phyloP scores from a whole-genome alignment of 805 yeast species.

The Metschnikowia lunata region DNA sequence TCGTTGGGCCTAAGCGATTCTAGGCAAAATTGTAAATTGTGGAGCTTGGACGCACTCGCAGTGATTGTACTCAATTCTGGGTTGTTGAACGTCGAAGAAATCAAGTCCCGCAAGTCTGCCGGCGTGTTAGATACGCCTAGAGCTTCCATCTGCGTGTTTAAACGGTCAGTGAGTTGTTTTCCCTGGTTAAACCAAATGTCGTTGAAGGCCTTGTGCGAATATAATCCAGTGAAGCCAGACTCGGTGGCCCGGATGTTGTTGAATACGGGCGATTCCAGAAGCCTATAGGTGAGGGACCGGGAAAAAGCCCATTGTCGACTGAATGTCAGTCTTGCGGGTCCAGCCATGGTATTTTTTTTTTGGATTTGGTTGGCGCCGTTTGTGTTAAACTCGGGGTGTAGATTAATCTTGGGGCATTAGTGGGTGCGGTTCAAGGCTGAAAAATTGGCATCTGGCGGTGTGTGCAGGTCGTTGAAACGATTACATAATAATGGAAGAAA shows the following conservation, averaged over 20 bases:
- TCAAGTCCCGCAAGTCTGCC: conserved; percentile 27
- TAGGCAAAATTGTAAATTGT: conserved; percentile 46
- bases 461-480: background rate
- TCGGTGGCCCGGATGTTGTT: conserved; percentile 24
- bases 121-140: conserved; percentile 26
- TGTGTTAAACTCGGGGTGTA: too few relatives aligned
- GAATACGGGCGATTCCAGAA: conserved; percentile 30
- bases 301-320: background rate
- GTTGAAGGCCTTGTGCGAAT: conserved; percentile 43
- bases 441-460: background rate
- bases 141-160: conserved; percentile 35
- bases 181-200: conserved; percentile 50
- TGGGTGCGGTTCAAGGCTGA: background rate
- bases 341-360: background rate
- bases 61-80: conserved; percentile 43
- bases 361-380: background rate
- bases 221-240: conserved; percentile 46
- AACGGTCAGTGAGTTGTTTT: conserved; percentile 30
- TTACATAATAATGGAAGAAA: too few relatives aligned
- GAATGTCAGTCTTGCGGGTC: conserved; percentile 2
- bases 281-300: conserved; percentile 27
- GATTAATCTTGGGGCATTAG: too few relatives aligned
- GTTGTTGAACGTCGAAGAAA: conserved; percentile 40
- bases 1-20: conserved; percentile 37
- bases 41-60: conserved; percentile 43